Evolutionary conservation across 2,329 filamentous ascomycete species (phyloP).

Genomic region (Fusarium luffae): DNA sequence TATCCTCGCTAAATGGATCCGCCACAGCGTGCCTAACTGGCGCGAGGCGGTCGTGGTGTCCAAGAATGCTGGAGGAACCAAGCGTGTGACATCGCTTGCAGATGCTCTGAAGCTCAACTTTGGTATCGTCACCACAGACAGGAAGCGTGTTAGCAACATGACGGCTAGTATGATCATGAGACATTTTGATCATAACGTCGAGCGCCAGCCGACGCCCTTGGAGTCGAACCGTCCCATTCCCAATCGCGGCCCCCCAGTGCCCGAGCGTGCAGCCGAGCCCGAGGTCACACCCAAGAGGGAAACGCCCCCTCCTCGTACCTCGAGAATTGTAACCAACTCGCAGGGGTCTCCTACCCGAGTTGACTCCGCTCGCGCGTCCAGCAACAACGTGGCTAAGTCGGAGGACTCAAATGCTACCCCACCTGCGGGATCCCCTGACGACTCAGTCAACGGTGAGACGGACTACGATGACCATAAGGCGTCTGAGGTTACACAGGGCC

Average conservation of each 20-base stretch:
- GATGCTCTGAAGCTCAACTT: constrained; percentile 98
- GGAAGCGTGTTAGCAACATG: constrained; percentile 76
- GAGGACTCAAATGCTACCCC: constrained; percentile 34
- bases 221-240: constrained; percentile 49
- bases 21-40: constrained; percentile 88
- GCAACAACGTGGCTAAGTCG: constrained; percentile 20
- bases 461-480: constrained; percentile 84
- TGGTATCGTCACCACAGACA: constrained; percentile 91
- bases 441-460: constrained; percentile 46
- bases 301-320: constrained; percentile 39
- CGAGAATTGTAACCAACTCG: constrained; percentile 55
- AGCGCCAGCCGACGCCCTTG: constrained; percentile 56
- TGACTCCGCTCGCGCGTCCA: constrained; percentile 34
- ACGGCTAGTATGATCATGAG: constrained; percentile 81
- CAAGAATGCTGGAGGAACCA: constrained; percentile 97
- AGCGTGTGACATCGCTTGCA: constrained; percentile 93
- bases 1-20: constrained; percentile 94
- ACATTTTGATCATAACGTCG: constrained; percentile 69
- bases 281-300: constrained; percentile 37
- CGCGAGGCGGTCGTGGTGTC: constrained; percentile 93
- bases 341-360: constrained; percentile 57
- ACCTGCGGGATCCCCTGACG: constrained; percentile 43
- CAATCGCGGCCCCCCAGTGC: constrained; percentile 27
- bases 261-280: constrained; percentile 34
- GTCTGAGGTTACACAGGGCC: constrained; percentile 89